Conservation (phyloP, 345 rosid species). For the Eucalyptus erythrocorys region DNA sequence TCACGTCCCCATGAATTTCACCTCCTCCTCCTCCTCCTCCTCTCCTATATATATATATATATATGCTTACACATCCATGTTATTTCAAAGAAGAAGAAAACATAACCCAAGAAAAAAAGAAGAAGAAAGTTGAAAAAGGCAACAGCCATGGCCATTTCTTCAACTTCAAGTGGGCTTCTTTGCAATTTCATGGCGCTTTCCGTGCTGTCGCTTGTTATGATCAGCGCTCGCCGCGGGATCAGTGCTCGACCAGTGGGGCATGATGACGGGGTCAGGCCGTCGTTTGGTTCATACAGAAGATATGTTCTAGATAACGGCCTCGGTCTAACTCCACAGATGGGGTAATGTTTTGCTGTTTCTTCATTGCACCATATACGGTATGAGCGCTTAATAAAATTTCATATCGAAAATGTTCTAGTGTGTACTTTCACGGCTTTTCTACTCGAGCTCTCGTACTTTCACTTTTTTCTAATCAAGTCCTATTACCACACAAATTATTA, state of each 20-base stretch:
- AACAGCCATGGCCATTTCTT: neutral
- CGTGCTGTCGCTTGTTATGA: neutral
- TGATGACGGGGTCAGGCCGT: too few species aligned
- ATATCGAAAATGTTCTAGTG: neutral
- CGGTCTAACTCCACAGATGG: constrained; percentile 47
- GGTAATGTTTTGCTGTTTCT: constrained; percentile 9
- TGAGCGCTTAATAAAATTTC: neutral
- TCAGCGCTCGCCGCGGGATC: neutral
- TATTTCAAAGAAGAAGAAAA: neutral
- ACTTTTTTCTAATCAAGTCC: neutral
- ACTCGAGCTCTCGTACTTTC: accelerated
- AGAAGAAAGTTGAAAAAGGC: neutral
- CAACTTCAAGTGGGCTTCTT: neutral
- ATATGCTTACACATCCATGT: neutral
- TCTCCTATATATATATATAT: neutral
- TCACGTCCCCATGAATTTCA: neutral
- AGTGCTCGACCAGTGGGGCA: neutral
- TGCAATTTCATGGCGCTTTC: neutral
- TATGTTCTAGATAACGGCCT: constrained; percentile 38
- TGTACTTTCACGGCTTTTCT: neutral
- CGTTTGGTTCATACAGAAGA: constrained; percentile 4
- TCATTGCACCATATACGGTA: neutral
- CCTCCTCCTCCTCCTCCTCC: neutral
- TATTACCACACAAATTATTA: neutral
- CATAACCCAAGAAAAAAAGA: neutral